Conservation (phyloP, 768 basidiomycete genomes). For the Boletellus ananiceps region DNA sequence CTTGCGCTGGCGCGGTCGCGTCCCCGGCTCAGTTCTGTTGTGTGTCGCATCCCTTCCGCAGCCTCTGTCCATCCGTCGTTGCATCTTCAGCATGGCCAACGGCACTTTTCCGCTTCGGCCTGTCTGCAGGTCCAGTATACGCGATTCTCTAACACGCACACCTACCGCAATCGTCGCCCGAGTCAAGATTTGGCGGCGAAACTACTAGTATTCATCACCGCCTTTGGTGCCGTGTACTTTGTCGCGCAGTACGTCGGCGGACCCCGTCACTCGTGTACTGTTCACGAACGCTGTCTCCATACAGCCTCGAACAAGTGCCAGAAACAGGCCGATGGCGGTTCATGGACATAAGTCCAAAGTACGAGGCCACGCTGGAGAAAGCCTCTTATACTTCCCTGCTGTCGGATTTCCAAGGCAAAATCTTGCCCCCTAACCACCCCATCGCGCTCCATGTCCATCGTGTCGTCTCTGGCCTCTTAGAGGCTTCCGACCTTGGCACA, state of each 20-base stretch:
- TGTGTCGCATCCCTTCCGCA: neutral
- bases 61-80: neutral
- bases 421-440: slow-evolving; percentile 66
- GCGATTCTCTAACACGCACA: slow-evolving; percentile 20
- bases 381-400: slow-evolving; percentile 40
- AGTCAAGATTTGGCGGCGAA: slow-evolving; percentile 8
- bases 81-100: slow-evolving; percentile 2
- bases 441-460: slow-evolving; percentile 62
- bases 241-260: slow-evolving; percentile 26
- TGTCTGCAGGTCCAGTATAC: slow-evolving; percentile 23
- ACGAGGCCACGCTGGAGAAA: slow-evolving; percentile 53
- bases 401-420: slow-evolving; percentile 44
- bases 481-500: slow-evolving; percentile 66
- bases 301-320: slow-evolving; percentile 76
- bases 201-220: slow-evolving; percentile 17
- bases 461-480: slow-evolving; percentile 65
- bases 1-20: slow-evolving; percentile 4
- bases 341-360: slow-evolving; percentile 65
- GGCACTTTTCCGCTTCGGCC: slow-evolving; percentile 20
- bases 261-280: neutral
- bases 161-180: slow-evolving; percentile 3
- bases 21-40: neutral
- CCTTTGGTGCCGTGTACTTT: slow-evolving; percentile 23
- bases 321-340: slow-evolving; percentile 88
- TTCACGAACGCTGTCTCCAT: neutral